Evolutionary conservation across 1,139 yeast species (phyloP).

Genomic region (Chernovozyma aurita): DNA sequence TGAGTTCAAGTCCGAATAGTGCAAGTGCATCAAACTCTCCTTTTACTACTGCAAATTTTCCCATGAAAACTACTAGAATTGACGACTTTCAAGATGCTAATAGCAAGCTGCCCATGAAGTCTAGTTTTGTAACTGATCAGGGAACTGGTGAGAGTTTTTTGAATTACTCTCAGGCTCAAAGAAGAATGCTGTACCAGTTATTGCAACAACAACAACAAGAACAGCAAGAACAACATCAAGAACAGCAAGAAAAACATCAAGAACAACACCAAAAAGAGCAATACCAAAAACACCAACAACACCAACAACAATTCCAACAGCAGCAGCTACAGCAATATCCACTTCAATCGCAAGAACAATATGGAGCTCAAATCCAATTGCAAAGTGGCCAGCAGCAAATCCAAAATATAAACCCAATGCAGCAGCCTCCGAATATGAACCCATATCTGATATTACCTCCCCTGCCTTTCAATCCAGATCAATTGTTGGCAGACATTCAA

Average conservation of each 20-base stretch:
- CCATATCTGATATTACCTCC: not conserved
- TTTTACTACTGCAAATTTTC: not conserved
- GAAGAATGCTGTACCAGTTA: too few relatives aligned
- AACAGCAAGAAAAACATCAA: not conserved
- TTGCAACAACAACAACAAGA: too few relatives aligned
- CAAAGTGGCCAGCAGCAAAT: not conserved
- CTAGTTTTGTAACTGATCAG: not conserved
- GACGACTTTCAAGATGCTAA: not conserved
- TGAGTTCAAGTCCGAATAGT: not conserved
- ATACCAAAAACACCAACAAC: not conserved
- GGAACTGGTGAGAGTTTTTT: not conserved
- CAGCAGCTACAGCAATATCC: not conserved
- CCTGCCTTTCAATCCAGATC: constrained; percentile 1
- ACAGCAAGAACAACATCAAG: not conserved
- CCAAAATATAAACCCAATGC: too few relatives aligned
- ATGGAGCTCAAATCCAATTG: not conserved
- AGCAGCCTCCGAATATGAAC: not conserved
- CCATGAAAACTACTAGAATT: not conserved
- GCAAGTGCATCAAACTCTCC: not conserved
- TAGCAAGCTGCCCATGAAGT: not conserved
- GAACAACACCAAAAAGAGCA: too few relatives aligned
- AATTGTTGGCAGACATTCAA: not conserved
- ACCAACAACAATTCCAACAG: not conserved
- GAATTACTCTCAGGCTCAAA: not conserved
- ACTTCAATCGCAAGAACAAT: not conserved